phyloP scores from a whole-genome alignment of 345 rosid species.

The Angophora floribunda region DNA sequence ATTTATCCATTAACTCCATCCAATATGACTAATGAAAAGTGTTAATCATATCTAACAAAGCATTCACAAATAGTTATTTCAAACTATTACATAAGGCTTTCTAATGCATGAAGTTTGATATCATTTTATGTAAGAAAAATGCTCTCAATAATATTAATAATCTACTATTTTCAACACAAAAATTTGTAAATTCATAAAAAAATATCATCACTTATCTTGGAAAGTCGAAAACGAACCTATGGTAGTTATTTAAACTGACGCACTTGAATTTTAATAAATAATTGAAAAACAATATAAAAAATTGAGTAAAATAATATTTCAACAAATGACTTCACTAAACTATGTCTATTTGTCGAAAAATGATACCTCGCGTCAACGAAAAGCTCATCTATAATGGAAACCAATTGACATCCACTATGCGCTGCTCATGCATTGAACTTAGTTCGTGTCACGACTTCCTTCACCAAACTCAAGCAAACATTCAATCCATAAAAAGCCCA shows the following conservation, averaged over 20 bases:
- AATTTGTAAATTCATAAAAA: too few relatives aligned
- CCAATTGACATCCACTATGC: neutral
- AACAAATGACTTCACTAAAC: neutral
- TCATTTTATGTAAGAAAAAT: neutral
- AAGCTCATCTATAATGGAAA: neutral
- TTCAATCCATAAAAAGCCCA: neutral
- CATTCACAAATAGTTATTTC: neutral
- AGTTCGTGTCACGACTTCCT: neutral
- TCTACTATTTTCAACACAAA: rapidly evolving
- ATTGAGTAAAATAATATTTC: neutral
- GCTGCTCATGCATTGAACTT: rapidly evolving
- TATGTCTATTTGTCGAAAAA: neutral
- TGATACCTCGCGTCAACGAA: rapidly evolving
- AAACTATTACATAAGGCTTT: neutral
- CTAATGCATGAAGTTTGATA: neutral
- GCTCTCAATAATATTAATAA: too few relatives aligned
- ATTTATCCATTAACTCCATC: neutral
- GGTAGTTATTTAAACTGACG: neutral
- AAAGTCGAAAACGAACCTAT: neutral
- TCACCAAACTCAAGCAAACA: neutral
- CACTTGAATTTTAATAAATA: neutral
- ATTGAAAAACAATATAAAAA: neutral
- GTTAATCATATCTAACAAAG: neutral
- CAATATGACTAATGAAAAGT: neutral
- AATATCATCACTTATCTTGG: neutral